Evolutionary conservation across 192 early-diverging fungal genomes (phyloP).

Genomic region (Gaertneriomyces semiglobifer): DNA sequence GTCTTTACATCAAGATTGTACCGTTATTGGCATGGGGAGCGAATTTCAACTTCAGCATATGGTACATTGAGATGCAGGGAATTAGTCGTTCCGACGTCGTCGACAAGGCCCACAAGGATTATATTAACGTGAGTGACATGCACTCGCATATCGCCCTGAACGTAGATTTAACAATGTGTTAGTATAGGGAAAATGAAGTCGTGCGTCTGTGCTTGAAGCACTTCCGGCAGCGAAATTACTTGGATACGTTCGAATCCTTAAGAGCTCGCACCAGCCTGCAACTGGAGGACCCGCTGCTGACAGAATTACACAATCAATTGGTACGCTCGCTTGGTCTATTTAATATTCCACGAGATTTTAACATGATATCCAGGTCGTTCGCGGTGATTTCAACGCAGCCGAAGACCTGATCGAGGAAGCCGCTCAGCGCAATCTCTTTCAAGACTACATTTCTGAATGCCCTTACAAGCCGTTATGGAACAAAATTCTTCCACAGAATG

Average conservation of each 20-base stretch:
- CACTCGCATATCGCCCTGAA: constrained; percentile 13
- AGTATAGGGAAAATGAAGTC: constrained; percentile 76
- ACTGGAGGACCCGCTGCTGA: constrained; percentile 79
- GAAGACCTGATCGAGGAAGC: constrained; percentile 72
- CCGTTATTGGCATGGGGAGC: constrained; percentile 85
- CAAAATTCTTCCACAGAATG: constrained; percentile 37
- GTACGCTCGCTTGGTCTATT: constrained; percentile 21
- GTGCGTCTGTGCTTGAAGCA: constrained; percentile 85
- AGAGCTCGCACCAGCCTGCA: constrained; percentile 57
- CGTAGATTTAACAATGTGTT: not conserved
- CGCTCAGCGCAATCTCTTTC: constrained; percentile 62
- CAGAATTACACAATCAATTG: constrained; percentile 60
- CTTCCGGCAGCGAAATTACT: constrained; percentile 76
- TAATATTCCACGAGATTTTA: not conserved
- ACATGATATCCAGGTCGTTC: constrained; percentile 35
- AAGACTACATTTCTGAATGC: constrained; percentile 62
- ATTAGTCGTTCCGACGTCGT: constrained; percentile 66
- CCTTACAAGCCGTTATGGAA: constrained; percentile 74
- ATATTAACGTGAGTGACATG: constrained; percentile 53
- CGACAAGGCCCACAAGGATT: constrained; percentile 60
- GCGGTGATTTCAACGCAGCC: constrained; percentile 68
- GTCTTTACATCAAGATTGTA: constrained; percentile 90
- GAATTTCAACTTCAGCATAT: constrained; percentile 94
- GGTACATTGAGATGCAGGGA: constrained; percentile 88
- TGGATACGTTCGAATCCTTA: constrained; percentile 68